Evolutionary conservation across 805 yeast species (phyloP), one percentile per base, ranked within the genome.

Genomic region (Candida glaebosa): DNA sequence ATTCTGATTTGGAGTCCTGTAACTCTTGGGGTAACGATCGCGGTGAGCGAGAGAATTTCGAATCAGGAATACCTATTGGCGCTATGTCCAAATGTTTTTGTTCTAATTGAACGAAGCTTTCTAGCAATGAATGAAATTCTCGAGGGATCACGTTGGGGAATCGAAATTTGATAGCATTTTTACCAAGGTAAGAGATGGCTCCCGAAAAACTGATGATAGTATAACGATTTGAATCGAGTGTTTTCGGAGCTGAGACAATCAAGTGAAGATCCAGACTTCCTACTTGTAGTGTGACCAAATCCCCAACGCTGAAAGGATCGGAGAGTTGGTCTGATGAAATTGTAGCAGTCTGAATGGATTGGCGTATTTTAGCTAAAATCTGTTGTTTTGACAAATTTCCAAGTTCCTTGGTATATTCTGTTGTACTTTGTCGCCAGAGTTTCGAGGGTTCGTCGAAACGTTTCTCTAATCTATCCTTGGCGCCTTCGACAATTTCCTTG

Each of bases 141-240:
- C 38, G 26, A 0, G 74, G 71, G 17, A 79, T 63, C 1, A 78
- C 69, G 4, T 58, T 51, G 1, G 90, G 89, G 8, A 84, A 63
- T 35, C 87, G 64, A 22, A 77, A 51, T 28, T 66, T 63, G 39
- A 83, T 69, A 12, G 61, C 57, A 15, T 65, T 56, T 42, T 70
- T 73, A 9, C 75, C 63, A 1, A 69, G 68, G 60, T 74, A 82
- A 2, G 63, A 50, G 12, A 84, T 58, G 34, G 73, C 78, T 7
- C 93, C 93, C 42, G 73, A 73, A 22, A 71, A 67, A 40, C 75
- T 73, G 38, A 80, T 64, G 44, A 81, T 71, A 0, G 86, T 76
- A 49, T 77, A 83, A 24, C 81, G 61, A 18, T 78, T 76, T 35
- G 80, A 82, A 14, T 65, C 63, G 2, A 75, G 54, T 4, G 63